Evolutionary conservation across 148 eudicot genomes (phyloP).

Genomic region (Amaranthus hypochondriacus): DNA sequence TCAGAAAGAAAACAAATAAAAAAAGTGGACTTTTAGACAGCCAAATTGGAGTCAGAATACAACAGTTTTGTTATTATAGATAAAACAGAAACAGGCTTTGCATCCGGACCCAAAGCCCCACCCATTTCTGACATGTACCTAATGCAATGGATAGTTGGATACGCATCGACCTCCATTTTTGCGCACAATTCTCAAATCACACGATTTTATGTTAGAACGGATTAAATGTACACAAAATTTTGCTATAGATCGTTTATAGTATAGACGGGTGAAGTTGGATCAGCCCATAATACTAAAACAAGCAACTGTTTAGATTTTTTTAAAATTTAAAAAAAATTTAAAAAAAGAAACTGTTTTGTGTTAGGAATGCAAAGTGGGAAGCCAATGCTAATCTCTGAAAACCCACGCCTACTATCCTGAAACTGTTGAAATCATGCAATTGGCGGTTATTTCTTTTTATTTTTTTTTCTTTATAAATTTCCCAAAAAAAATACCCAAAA

Average conservation of each 20-base stretch:
- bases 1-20: constrained; percentile 12
- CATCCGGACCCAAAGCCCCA: constrained; percentile 16
- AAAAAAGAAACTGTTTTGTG: too few species aligned
- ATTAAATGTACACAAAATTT: too few species aligned
- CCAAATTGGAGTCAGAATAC: constrained; percentile 37
- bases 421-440: too few species aligned
- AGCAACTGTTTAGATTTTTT: not conserved
- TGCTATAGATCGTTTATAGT: too few species aligned
- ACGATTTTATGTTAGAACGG: too few species aligned
- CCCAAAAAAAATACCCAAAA: too few species aligned
- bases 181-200: not conserved
- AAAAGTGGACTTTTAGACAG: constrained; percentile 39
- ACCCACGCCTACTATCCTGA: too few species aligned
- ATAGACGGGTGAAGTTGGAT: not conserved
- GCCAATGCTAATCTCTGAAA: too few species aligned
- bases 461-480: too few species aligned
- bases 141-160: not conserved
- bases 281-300: not conserved
- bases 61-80: constrained; percentile 12
- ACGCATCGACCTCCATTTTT: constrained; percentile 20
- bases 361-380: too few species aligned
- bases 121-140: not conserved
- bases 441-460: too few species aligned
- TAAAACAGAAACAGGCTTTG: constrained; percentile 38
- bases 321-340: too few species aligned